Percentiles rank a stretch among this genome's conserved stretches.
phyloP scores from a whole-genome alignment of 805 yeast genomes.

The Candida coleopterorum region DNA sequence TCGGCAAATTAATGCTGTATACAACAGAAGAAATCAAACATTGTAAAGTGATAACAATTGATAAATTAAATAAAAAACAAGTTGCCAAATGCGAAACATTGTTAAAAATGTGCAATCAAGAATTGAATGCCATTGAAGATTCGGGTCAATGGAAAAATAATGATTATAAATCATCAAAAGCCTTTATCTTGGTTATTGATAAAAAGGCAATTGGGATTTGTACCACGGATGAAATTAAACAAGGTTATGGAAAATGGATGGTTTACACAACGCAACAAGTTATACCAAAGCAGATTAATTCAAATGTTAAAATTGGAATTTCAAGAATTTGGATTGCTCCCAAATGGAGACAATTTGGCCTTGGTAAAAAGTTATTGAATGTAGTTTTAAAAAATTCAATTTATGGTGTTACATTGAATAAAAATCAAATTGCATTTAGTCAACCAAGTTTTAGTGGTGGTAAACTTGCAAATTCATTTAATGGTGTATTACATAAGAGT shows the following conservation, averaged over 20 bases:
- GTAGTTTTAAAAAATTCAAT: slow-evolving; percentile 41
- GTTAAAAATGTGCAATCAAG: slow-evolving; percentile 52
- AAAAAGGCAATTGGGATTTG: slow-evolving; percentile 52
- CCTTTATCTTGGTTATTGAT: slow-evolving; percentile 46
- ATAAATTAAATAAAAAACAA: slow-evolving; percentile 18
- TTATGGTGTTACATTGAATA: slow-evolving; percentile 44
- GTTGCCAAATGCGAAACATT: slow-evolving; percentile 26
- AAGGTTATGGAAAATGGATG: slow-evolving; percentile 52
- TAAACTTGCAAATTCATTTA: slow-evolving; percentile 50
- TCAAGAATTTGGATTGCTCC: slow-evolving; percentile 43
- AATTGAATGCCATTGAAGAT: slow-evolving; percentile 50
- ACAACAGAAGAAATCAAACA: slow-evolving; percentile 26
- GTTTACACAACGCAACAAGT: slow-evolving; percentile 44
- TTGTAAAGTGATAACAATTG: slow-evolving; percentile 17
- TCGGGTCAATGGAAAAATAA: slow-evolving; percentile 28
- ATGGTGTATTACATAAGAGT: slow-evolving; percentile 50
- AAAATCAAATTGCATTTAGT: slow-evolving; percentile 56
- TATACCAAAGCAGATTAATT: slow-evolving; percentile 43
- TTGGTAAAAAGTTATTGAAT: slow-evolving; percentile 44
- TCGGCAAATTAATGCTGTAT: slow-evolving; percentile 20
- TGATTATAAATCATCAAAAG: slow-evolving; percentile 16
- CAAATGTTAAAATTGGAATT: slow-evolving; percentile 29
- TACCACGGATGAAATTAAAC: slow-evolving; percentile 43
- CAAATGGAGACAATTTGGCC: slow-evolving; percentile 44
- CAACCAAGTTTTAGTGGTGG: slow-evolving; percentile 70